Base-by-base conservation (phyloP, 2,329 filamentous ascomycete species). In the Thelonectria rubi region DNA sequence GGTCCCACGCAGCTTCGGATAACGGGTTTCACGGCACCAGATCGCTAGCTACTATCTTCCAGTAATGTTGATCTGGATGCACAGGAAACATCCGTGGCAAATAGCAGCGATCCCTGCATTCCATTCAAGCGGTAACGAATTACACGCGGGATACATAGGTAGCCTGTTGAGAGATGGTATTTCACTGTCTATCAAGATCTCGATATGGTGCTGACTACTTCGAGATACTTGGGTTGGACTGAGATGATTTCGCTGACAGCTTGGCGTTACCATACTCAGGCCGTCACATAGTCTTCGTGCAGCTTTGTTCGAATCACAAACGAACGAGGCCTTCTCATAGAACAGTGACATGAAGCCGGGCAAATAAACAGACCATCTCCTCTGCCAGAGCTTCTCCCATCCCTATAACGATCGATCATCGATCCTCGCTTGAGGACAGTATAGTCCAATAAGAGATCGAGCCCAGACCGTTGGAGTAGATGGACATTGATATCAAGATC, bases 391-490 rank as follows among this genome's bases (percentile, higher is more conserved):
- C 26, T 30, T 30, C 26, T 30, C 10, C 7, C 21, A 24, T 24
- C 21, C 4, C 21, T 7, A 24, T 4, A 5, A 9, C 7, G 7
- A 30, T 30, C 26, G 10, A 9, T 2, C 26, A 30, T 30, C 26
- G 26, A 30, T 8, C 26, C 8, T 30, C 26, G 7, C 26, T 70
- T 58, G 69, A 84, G 3, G 83, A 82, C 58, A 84, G 84, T 56
- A 84, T 85, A 82, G 73, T 77, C 40, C 85, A 82, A 82, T 76
- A 76, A 37, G 75, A 83, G 62, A 89, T 84, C 60, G 79, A 86
- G 74, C 87, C 86, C 46, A 90, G 89, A 79, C 75, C 77, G 30
- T 89, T 86, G 85, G 83, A 86, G 51, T 87, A 89, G 73, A 84
- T 81, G 34, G 86, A 89, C 66, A 76, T 90, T 56, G 88, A 90